These are phyloP conservation scores for Sindora glabra DNA, from an alignment of 306 rosid genomes.

Conservation along the genomic window DNA sequence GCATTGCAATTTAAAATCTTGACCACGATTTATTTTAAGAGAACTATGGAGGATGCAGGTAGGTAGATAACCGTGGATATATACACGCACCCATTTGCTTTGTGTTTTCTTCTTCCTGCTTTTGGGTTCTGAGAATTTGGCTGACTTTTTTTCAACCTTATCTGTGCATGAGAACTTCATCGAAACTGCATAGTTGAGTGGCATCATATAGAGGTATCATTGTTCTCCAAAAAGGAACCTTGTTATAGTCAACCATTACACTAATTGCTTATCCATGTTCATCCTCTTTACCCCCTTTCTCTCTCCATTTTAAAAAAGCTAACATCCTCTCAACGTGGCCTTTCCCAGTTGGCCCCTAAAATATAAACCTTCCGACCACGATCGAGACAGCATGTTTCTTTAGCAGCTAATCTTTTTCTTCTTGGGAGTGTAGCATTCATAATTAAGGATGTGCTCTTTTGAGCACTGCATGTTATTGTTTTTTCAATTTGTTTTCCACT, in stretches of 20 bases:
- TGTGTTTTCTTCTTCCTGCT: background rate
- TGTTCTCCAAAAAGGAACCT: slow-evolving; percentile 32
- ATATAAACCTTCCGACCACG: slow-evolving; percentile 18
- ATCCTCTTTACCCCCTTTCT: background rate
- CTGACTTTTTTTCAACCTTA: background rate
- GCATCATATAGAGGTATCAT: slow-evolving; percentile 33
- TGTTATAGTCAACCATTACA: slow-evolving; percentile 43
- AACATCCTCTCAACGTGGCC: slow-evolving; percentile 8
- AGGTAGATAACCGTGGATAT: background rate
- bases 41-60: no score
- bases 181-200: slow-evolving; percentile 31
- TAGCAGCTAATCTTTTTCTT: background rate
- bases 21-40: no score
- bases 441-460: background rate
- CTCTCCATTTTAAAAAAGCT: slow-evolving; percentile 14
- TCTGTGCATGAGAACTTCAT: slow-evolving; percentile 33
- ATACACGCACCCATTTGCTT: background rate
- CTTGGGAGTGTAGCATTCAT: background rate
- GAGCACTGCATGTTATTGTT: background rate
- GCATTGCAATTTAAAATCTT: no score
- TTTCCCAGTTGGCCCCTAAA: slow-evolving; percentile 17
- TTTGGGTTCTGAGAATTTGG: background rate
- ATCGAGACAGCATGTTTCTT: slow-evolving; percentile 1
- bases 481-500: slow-evolving; percentile 17
- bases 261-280: slow-evolving; percentile 32